Conservation (phyloP, 2,329 filamentous ascomycete species). For the Colletotrichum sp. region DNA sequence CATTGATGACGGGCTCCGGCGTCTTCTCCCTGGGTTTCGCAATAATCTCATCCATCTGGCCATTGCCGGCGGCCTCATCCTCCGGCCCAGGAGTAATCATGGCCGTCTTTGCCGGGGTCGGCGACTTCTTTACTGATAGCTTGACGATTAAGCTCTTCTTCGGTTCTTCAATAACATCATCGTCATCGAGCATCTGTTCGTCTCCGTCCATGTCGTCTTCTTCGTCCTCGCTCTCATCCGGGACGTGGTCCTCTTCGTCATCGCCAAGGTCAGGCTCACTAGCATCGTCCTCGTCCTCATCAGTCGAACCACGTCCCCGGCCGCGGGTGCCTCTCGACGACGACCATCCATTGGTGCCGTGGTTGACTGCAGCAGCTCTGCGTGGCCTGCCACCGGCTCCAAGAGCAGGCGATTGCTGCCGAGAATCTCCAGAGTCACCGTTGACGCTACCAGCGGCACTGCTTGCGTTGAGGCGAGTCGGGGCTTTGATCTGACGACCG, state of each 20-base stretch:
- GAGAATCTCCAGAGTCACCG: slow-evolving; percentile 42
- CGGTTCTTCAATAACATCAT: slow-evolving; percentile 51
- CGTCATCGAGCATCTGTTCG: slow-evolving; percentile 60
- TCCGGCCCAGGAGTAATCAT: slow-evolving; percentile 5
- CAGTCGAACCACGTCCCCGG: slow-evolving; percentile 51
- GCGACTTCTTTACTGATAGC: slow-evolving; percentile 59
- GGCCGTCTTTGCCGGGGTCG: slow-evolving; percentile 22
- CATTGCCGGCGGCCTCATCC: neutral
- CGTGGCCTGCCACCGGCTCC: slow-evolving; percentile 55
- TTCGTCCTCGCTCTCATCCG: slow-evolving; percentile 64
- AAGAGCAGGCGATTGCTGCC: slow-evolving; percentile 34
- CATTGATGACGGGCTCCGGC: slow-evolving; percentile 18
- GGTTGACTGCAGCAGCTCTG: slow-evolving; percentile 54
- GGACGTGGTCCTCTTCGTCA: slow-evolving; percentile 74
- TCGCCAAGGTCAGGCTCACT: slow-evolving; percentile 78
- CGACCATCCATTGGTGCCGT: slow-evolving; percentile 57
- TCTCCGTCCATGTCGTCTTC: slow-evolving; percentile 64
- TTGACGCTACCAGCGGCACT: slow-evolving; percentile 52
- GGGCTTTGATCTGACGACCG: slow-evolving; percentile 81
- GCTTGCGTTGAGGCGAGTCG: slow-evolving; percentile 66
- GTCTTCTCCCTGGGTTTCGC: slow-evolving; percentile 7
- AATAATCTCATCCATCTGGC: slow-evolving; percentile 1
- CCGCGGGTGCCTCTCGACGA: slow-evolving; percentile 31
- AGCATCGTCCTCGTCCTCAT: slow-evolving; percentile 63
- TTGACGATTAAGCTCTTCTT: slow-evolving; percentile 75